Conservation (phyloP, 2,329 filamentous ascomycete species). For the Aschersonia sp. region DNA sequence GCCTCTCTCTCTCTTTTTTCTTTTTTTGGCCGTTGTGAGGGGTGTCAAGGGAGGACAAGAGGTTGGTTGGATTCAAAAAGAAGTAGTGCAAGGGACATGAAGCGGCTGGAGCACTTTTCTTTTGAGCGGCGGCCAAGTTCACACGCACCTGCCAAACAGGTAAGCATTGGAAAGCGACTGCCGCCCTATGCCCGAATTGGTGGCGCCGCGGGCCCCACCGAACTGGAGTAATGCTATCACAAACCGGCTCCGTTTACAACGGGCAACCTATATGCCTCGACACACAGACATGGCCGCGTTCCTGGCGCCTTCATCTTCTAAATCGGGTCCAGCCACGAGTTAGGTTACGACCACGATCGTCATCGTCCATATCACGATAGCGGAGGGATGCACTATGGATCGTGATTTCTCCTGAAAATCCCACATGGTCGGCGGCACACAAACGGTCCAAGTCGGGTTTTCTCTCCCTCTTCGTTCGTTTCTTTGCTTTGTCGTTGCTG, state of each 20-base stretch:
- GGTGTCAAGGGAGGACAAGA: slow-evolving; percentile 1
- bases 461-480: neutral
- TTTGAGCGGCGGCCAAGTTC: neutral
- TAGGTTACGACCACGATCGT: neutral
- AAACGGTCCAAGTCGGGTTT: neutral
- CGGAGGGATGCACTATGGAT: neutral
- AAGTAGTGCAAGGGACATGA: slow-evolving; percentile 6
- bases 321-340: neutral
- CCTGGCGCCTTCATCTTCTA: slow-evolving; percentile 1
- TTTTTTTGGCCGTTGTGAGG: neutral
- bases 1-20: neutral
- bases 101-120: slow-evolving; percentile 4
- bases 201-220: neutral
- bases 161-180: no score
- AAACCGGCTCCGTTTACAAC: neutral
- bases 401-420: no score
- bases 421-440: no score
- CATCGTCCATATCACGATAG: neutral
- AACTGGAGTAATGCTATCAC: slow-evolving; percentile 1
- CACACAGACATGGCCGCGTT: slow-evolving; percentile 1
- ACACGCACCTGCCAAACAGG: neutral
- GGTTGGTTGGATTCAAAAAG: neutral
- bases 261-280: neutral
- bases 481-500: neutral
- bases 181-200: neutral